Base-by-base conservation (phyloP, 176 grass and related monocot genomes). In the Carex pumila region DNA sequence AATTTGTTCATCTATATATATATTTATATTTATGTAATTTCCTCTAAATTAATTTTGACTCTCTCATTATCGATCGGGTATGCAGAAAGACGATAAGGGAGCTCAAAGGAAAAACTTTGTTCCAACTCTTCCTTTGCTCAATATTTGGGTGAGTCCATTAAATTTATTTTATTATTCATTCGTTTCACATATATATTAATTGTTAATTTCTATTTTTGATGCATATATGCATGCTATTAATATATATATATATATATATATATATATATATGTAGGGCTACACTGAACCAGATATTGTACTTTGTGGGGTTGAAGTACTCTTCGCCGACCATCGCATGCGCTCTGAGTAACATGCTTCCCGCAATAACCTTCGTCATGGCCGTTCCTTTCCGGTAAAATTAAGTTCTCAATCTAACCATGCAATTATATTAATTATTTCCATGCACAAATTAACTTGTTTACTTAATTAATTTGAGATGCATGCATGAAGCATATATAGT, bases 351-450 rank as follows among this genome's bases (percentile, higher is more conserved):
- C 86, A 95, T 85, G 75, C 89, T 98, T 22, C 95, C 95, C 12
- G 92, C 95, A 49, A 84, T 95, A 11, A 98, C 95, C 31, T 98
- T 98, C 83, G 37, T 93, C 71, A 87, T 98, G 88, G 92, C 95
- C 11, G 85, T 90, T 8, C 89, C 81, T 22, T 85, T 98, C 12
- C 85, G 86, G 92, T 82, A 81, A 18, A 61, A 15, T 7, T 59
- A 39, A 61, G 5, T n/a, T 59, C 57, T 59, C 57, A 0, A 25
- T 25, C 25, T 18, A 58, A 58, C 56, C 56, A 61, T 25, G 25
- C 25, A 25, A 61, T 19, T 61, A 57, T 53, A 78, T 53, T 39
- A n/a, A 45, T 14, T 10, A 3, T 73, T 50, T 22, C 12, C 36
- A 18, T 11, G 9, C 6, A 77, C 3, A 47, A 53, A 22, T 4